These are phyloP conservation scores for Capsicum pubescens DNA, from an alignment of 257 asterid genomes.

Conservation along the genomic window DNA sequence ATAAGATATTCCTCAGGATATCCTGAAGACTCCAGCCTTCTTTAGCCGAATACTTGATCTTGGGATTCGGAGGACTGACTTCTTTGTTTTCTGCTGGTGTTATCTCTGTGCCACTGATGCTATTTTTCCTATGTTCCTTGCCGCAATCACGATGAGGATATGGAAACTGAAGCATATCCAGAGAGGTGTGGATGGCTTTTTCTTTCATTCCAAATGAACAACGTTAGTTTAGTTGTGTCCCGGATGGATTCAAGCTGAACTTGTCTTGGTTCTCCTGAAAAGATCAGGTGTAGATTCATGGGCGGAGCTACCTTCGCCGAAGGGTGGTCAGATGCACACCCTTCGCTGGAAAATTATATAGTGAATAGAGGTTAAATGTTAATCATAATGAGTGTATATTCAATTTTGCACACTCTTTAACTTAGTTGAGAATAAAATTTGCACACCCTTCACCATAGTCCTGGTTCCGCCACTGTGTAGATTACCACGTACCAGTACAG, in stretches of 20 bases:
- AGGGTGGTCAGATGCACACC: too few species aligned
- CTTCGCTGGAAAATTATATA: too few species aligned
- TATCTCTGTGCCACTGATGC: not conserved
- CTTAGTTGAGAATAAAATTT: too few species aligned
- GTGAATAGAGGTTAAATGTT: too few species aligned
- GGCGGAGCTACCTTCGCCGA: too few species aligned
- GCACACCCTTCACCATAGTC: too few species aligned
- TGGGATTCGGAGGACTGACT: slow-evolving; percentile 9
- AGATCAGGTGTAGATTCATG: not conserved
- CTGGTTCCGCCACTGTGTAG: too few species aligned
- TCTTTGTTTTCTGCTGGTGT: not conserved
- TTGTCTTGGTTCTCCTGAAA: not conserved
- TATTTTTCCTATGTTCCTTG: slow-evolving; percentile 1
- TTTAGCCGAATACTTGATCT: not conserved
- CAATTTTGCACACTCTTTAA: too few species aligned
- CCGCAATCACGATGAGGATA: slow-evolving; percentile 1
- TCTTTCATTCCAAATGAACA: not conserved
- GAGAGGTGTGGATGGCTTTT: not conserved
- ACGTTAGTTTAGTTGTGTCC: not conserved
- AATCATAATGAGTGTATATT: too few species aligned
- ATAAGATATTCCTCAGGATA: not conserved
- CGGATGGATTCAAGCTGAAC: not conserved
- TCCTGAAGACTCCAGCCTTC: not conserved
- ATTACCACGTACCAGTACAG: not conserved
- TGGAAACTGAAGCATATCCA: not conserved